Conservation (phyloP, 345 rosid genomes). For the Salix arbutifolia region DNA sequence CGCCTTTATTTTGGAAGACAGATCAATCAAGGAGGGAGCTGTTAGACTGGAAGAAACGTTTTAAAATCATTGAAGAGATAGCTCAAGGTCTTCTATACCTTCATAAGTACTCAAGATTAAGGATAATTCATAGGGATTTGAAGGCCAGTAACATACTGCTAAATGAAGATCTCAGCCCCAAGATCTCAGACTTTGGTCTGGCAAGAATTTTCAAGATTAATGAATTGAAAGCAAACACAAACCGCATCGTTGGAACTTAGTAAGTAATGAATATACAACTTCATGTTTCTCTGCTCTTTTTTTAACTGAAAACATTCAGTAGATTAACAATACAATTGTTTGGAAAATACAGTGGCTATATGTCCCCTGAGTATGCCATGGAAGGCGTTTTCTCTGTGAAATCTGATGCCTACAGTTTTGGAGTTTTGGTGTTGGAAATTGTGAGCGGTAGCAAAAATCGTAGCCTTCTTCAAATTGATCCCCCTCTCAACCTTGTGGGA, state of each 20-base stretch:
- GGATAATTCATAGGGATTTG: constrained; percentile 15
- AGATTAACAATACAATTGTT: background rate
- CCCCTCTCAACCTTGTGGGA: constrained; percentile 9
- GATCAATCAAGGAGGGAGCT: constrained; percentile 7
- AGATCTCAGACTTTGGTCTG: constrained; percentile 24
- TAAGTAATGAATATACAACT: background rate
- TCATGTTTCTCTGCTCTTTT: background rate
- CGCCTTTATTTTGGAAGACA: background rate
- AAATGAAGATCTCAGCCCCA: constrained; percentile 14
- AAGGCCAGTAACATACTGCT: constrained; percentile 22
- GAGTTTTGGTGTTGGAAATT: constrained; percentile 16
- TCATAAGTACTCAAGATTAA: constrained; percentile 12
- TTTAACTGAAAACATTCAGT: background rate
- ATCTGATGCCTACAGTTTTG: constrained; percentile 25
- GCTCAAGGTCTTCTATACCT: constrained; percentile 17
- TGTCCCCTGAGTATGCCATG: constrained; percentile 22
- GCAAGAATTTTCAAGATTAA: constrained; percentile 13
- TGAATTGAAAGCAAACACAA: background rate
- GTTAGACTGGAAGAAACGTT: constrained; percentile 9
- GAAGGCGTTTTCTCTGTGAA: constrained; percentile 22
- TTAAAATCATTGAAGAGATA: constrained; percentile 8
- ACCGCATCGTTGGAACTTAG: constrained; percentile 8
- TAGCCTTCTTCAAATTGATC: background rate
- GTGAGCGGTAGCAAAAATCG: constrained; percentile 16
- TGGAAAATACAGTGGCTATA: constrained; percentile 6